These are phyloP conservation scores for Candida mattraensis DNA, from an alignment of 805 yeast genomes.

Conservation along the genomic window DNA sequence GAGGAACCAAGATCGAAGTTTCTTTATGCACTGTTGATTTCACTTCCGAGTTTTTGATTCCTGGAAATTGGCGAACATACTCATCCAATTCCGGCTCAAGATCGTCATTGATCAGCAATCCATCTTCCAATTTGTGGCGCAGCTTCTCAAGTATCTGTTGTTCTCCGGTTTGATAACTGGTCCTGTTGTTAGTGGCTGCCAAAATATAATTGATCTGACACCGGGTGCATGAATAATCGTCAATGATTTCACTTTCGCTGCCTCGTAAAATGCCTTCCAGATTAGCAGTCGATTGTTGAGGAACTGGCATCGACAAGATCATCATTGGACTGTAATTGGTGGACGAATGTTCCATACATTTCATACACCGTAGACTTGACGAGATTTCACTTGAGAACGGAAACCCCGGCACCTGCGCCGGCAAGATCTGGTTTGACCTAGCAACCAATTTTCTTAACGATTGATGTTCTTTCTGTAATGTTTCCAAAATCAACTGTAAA, in stretches of 20 bases:
- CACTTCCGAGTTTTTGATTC: slow-evolving; percentile 29
- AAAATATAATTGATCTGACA: slow-evolving; percentile 58
- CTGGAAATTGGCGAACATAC: slow-evolving; percentile 46
- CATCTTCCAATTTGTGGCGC: slow-evolving; percentile 36
- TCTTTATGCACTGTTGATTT: slow-evolving; percentile 69
- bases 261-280: slow-evolving; percentile 55
- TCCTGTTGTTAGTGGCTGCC: slow-evolving; percentile 27
- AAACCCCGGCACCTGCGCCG: slow-evolving; percentile 49
- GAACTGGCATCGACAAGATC: slow-evolving; percentile 75
- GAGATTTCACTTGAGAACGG: slow-evolving; percentile 72
- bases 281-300: slow-evolving; percentile 42
- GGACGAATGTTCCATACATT: slow-evolving; percentile 62
- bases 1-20: slow-evolving; percentile 61
- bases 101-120: slow-evolving; percentile 62
- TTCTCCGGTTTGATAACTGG: slow-evolving; percentile 27
- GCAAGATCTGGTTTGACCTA: slow-evolving; percentile 48
- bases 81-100: slow-evolving; percentile 48
- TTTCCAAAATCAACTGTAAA: slow-evolving; percentile 76
- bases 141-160: slow-evolving; percentile 35
- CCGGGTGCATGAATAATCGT: slow-evolving; percentile 74
- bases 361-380: slow-evolving; percentile 67
- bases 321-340: slow-evolving; percentile 60
- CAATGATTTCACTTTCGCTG: slow-evolving; percentile 65
- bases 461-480: slow-evolving; percentile 65
- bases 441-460: slow-evolving; percentile 37